Conservation (phyloP, 495 filamentous ascomycete genomes). For the Pseudoneurospora amorphoporcata region DNA sequence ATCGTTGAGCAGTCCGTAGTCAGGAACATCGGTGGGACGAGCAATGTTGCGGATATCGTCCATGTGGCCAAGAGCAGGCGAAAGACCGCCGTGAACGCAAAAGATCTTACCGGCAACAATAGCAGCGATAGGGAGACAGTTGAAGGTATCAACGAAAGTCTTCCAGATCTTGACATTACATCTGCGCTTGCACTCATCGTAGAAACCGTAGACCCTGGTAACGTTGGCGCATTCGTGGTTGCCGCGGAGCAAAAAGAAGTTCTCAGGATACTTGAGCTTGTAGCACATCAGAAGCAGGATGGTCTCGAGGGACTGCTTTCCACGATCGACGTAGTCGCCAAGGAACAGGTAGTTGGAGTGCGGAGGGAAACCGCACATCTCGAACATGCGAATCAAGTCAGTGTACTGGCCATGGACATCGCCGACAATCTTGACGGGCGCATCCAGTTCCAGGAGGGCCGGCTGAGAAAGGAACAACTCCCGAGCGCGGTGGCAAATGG, state of each 20-base stretch:
- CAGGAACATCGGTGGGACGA: slow-evolving; percentile 91
- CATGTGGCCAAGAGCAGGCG: slow-evolving; percentile 88
- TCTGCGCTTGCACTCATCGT: slow-evolving; percentile 96
- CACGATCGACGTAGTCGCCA: slow-evolving; percentile 95
- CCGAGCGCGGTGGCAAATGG: slow-evolving; percentile 76
- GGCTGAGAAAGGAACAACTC: slow-evolving; percentile 90
- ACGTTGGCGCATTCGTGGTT: slow-evolving; percentile 99
- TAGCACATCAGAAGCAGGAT: slow-evolving; percentile 94
- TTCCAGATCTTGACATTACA: slow-evolving; percentile 99
- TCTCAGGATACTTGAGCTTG: slow-evolving; percentile 97
- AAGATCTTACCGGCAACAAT: slow-evolving; percentile 99
- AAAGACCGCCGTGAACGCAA: slow-evolving; percentile 94
- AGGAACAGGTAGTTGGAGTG: slow-evolving; percentile 91
- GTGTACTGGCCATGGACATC: slow-evolving; percentile 98
- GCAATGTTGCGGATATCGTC: slow-evolving; percentile 96
- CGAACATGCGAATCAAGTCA: slow-evolving; percentile 93
- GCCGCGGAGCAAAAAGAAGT: slow-evolving; percentile 94
- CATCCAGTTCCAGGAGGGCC: slow-evolving; percentile 78
- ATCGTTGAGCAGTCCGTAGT: slow-evolving; percentile 94
- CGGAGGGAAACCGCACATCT: slow-evolving; percentile 98
- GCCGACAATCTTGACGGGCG: slow-evolving; percentile 98
- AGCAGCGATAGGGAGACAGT: slow-evolving; percentile 86
- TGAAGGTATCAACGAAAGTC: slow-evolving; percentile 97
- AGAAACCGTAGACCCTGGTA: slow-evolving; percentile 96
- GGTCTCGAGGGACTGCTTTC: slow-evolving; percentile 95